A percentile compares a stretch with the other conserved stretches of the same genome.
These are phyloP conservation scores for Trichoderma brevicompactum DNA, from an alignment of 2,329 filamentous ascomycete species.

Conservation along the genomic window DNA sequence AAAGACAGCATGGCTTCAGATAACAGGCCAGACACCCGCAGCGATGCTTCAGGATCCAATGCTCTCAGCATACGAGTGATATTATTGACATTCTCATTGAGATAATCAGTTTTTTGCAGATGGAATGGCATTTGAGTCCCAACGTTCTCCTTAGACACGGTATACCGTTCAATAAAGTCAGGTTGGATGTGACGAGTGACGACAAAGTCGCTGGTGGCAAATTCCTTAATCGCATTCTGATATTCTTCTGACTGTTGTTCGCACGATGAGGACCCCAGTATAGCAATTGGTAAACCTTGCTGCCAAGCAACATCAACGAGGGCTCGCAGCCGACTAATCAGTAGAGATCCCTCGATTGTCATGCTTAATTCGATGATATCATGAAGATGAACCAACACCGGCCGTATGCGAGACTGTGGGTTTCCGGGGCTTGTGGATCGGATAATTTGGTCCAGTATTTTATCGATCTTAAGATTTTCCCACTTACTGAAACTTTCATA, in stretches of 20 bases:
- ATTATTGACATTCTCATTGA: conserved; percentile 53
- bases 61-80: conserved; percentile 52
- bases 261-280: conserved; percentile 76
- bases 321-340: conserved; percentile 72
- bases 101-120: conserved; percentile 46
- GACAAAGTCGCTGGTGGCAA: conserved; percentile 49
- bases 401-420: conserved; percentile 43
- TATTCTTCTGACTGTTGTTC: conserved; percentile 54
- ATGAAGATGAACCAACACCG: conserved; percentile 75
- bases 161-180: conserved; percentile 35
- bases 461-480: conserved; percentile 65
- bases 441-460: conserved; percentile 61
- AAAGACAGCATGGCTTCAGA: conserved; percentile 36
- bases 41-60: conserved; percentile 38
- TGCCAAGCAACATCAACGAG: conserved; percentile 73
- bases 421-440: conserved; percentile 49
- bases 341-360: conserved; percentile 68
- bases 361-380: conserved; percentile 79
- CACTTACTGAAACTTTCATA: conserved; percentile 53
- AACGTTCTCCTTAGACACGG: not conserved
- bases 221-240: conserved; percentile 45
- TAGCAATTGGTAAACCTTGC: conserved; percentile 71
- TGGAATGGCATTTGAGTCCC: conserved; percentile 24
- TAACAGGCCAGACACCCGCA: conserved; percentile 31
- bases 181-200: conserved; percentile 44